phyloP scores from a whole-genome alignment of 208 protist species.

The Trichomonas tenax region DNA sequence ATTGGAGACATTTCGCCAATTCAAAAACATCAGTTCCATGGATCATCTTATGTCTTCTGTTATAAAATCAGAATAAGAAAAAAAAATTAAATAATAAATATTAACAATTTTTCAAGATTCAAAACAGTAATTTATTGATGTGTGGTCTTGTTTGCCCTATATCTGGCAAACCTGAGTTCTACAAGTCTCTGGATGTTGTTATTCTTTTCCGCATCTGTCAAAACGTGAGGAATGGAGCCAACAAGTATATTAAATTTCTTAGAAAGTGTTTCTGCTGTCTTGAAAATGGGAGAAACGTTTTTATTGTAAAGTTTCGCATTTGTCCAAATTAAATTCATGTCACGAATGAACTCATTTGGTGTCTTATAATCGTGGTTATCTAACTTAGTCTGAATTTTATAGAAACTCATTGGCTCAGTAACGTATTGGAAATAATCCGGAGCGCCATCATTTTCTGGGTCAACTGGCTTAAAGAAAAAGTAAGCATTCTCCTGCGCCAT shows the following conservation, averaged over 20 bases:
- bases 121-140: not conserved
- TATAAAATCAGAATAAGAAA: too few species aligned
- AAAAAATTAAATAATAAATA: too few species aligned
- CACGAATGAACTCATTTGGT: not conserved
- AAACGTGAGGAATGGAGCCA: not conserved
- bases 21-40: too few species aligned
- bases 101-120: too few species aligned
- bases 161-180: not conserved
- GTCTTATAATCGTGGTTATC: not conserved
- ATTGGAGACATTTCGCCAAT: too few species aligned
- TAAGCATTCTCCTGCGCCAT: not conserved
- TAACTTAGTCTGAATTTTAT: not conserved
- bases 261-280: not conserved
- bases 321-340: not conserved
- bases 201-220: not conserved
- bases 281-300: not conserved
- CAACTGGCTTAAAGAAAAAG: constrained; percentile 15
- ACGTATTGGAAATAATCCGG: not conserved
- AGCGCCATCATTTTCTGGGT: not conserved
- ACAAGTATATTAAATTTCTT: not conserved
- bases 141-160: not conserved
- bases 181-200: not conserved
- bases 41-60: too few species aligned
- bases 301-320: not conserved
- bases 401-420: not conserved